Base-by-base conservation (phyloP, 257 asterid species). In the Penstemon newberryi region DNA sequence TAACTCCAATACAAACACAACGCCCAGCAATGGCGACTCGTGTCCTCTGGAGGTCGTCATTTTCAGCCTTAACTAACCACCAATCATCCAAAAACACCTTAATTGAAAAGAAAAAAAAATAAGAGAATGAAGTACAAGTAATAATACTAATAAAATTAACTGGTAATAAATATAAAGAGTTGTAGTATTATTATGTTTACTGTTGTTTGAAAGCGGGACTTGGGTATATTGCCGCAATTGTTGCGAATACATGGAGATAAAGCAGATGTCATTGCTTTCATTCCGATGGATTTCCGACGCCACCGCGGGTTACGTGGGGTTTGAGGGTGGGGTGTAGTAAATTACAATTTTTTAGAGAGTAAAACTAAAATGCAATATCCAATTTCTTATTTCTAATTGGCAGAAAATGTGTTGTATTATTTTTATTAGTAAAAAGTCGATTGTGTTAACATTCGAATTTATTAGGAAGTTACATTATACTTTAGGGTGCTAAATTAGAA, bases 21-120 rank as follows among this genome's bases (percentile, higher is more conserved):
- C 66, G 69, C 25, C 97, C 96, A 0, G 85, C 85, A 74, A 90
- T 84, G 3, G 85, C 88, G 39, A 90, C 89, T 56, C 72, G 75
- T 46, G 66, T 84, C 52, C 91, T 88, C 11, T 65, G 73, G 63
- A 60, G 52, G 60, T 69, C 84, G 60, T 69, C 84, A 12, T 53
- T 53, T 25, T 79, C 89, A 19, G 85, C 71, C 80, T 84, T 83
- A 59, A 77, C 74, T 77, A 88, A 63, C 97, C 97, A 90, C 97
- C 97, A 90, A 58, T 86, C 90, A 33, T 43, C 71, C 81, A 90
- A 77, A 69, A 82, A 67, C 12, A 86, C 88, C 97, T 90, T 64
- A 56, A 33, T 41, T 62, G 18, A 47, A 41, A 58, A 10, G 18
- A 47, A 41, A 58, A 10, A 39, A 51, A 53, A 7, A 3, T n/a